Evolutionary conservation across 805 yeast species (phyloP), one percentile per base, ranked within the genome.

Genomic region (Lipomyces oligophaga): DNA sequence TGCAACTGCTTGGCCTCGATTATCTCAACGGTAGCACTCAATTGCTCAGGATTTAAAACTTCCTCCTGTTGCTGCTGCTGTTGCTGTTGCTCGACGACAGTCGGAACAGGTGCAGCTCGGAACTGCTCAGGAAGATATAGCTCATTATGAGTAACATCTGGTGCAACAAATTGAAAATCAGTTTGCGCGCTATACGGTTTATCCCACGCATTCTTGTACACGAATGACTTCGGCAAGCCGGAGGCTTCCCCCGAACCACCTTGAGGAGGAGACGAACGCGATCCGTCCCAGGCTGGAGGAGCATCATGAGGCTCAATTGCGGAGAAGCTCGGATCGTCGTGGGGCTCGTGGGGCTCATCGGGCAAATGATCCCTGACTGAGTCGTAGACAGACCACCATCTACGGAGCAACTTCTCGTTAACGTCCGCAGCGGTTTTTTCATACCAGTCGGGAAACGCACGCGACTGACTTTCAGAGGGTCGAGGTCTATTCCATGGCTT

Each of bases 401-500:
- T 40, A 13, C 41, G 27, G 28, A 54, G 27, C 24, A 54, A 35
- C 10, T 31, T 33, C n/a, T 41, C 31, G 34, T 54, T 41, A 4
- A 40, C 42, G 27, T 38, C 48, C 8, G 33, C 32, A 15, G 21
- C 22, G 13, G 38, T 38, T 22, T 35, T 7, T 7, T 22, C 20
- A 20, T 47, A 42, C 40, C 43, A 33, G 19, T 36, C 35, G 13
- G 47, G 52, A 4, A 43, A 47, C 11, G 44, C 43, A 3, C 15
- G 24, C 16, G 31, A 34, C 24, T 30, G 34, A 15, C 24, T 3
- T 2, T 33, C 22, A 1, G 47, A 27, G 22, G 54, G 54, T 11
- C 31, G 35, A 7, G 36, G 39, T 8, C 26, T 24, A 15, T 41
- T 41, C 74, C 74, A 70, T 11, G 74, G 74, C 57, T 70, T 70